phyloP scores from a whole-genome alignment of 768 basidiomycete genomes.

The Boletus reticuloceps region DNA sequence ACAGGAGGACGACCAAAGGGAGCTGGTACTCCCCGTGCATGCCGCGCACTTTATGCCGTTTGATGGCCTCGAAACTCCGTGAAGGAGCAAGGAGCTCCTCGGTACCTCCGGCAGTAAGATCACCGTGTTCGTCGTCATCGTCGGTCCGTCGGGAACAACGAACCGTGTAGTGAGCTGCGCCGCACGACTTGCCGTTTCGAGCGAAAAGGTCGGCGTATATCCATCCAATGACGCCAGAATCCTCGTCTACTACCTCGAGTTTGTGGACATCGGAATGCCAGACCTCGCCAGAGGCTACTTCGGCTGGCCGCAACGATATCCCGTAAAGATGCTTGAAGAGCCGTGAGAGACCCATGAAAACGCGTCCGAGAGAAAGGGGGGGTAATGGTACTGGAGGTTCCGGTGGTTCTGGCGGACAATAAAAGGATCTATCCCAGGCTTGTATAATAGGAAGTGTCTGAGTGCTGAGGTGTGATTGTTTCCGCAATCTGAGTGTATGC shows the following conservation, averaged over 20 bases:
- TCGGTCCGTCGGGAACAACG: conserved; percentile 91
- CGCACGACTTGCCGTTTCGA: conserved; percentile 78
- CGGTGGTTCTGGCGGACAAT: conserved; percentile 76
- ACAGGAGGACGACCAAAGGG: conserved; percentile 87
- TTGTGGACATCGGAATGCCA: conserved; percentile 91
- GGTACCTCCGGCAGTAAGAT: conserved; percentile 44
- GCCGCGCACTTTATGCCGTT: conserved; percentile 56
- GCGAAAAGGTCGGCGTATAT: conserved; percentile 93
- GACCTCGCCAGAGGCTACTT: conserved; percentile 71
- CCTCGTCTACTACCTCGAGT: conserved; percentile 89
- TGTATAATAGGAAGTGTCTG: conserved; percentile 64
- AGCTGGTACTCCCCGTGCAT: conserved; percentile 77
- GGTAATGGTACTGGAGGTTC: conserved; percentile 72
- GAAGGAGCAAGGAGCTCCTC: conserved; percentile 48
- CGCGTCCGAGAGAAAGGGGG: conserved; percentile 82
- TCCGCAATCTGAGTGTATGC: conserved; percentile 59
- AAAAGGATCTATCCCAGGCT: conserved; percentile 98
- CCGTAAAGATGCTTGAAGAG: conserved; percentile 89
- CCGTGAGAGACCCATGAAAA: conserved; percentile 87
- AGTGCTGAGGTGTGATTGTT: conserved; percentile 68
- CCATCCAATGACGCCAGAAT: conserved; percentile 84
- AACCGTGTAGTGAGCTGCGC: conserved; percentile 97
- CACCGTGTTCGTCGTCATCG: conserved; percentile 77
- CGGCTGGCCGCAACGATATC: conserved; percentile 71
- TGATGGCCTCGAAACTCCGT: conserved; percentile 60